phyloP scores from a whole-genome alignment of 2,329 filamentous ascomycete genomes.

The Colletotrichum cordylinicola region DNA sequence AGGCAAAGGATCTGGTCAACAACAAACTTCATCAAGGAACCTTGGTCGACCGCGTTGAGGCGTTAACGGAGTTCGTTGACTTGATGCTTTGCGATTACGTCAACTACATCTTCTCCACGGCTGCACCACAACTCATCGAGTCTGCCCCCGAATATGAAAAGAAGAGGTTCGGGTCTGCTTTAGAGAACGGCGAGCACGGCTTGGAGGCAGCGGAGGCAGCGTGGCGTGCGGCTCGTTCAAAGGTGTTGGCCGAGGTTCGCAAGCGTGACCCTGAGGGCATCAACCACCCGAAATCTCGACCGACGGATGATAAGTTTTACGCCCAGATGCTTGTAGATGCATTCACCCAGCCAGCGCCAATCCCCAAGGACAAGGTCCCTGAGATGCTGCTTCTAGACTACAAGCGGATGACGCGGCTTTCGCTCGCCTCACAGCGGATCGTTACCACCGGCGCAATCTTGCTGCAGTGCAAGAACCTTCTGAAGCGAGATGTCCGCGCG shows the following conservation, averaged over 20 bases:
- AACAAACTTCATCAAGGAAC: conserved; percentile 65
- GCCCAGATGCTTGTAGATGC: conserved; percentile 77
- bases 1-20: conserved; percentile 72
- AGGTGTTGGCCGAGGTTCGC: conserved; percentile 69
- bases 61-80: conserved; percentile 77
- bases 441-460: conserved; percentile 77
- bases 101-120: conserved; percentile 78
- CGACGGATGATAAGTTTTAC: conserved; percentile 74
- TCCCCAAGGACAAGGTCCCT: conserved; percentile 63
- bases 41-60: conserved; percentile 78
- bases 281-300: conserved; percentile 65
- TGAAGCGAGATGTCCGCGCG: conserved; percentile 80
- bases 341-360: conserved; percentile 69
- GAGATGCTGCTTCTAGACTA: conserved; percentile 77
- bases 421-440: conserved; percentile 56
- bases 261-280: conserved; percentile 73
- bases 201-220: conserved; percentile 67
- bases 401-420: conserved; percentile 59
- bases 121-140: conserved; percentile 73
- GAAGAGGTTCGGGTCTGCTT: conserved; percentile 71
- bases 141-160: conserved; percentile 77
- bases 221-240: conserved; percentile 69
- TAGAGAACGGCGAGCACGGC: conserved; percentile 60
- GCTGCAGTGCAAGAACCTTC: conserved; percentile 80
- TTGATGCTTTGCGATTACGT: conserved; percentile 81